Evolutionary conservation across 768 basidiomycete genomes (phyloP), one percentile per base, ranked within the genome.

Genomic region (Suillus spraguei): DNA sequence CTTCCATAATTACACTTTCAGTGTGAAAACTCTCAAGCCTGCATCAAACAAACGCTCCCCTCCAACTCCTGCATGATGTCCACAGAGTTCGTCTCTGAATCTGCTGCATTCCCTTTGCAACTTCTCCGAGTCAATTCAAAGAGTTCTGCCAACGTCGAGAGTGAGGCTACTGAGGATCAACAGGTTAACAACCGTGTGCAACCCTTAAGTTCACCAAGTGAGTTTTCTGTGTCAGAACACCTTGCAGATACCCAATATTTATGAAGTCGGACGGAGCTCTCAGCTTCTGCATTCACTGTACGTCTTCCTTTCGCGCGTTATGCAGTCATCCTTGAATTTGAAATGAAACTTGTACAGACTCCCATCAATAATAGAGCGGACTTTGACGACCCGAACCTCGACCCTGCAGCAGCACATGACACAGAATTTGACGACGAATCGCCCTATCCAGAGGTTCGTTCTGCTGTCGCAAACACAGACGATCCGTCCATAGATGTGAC

Each of bases 361-460:
- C 46, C 38, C 38, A 69, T 66, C 33, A 24, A 22, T 59, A 55
- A 38, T 58, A 60, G 33, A 28, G 60, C 71, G 1, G 54, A 50
- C 10, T 66, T 71, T 4, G 64, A 71, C 54, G 74, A 75, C 33
- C 74, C 74, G 1, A 75, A 75, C 49, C 63, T 73, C 39, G 70
- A 73, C 59, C 53, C 64, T n/a, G 49, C 38, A n/a, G n/a, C n/a
- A n/a, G n/a, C n/a, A 36, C 59, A n/a, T 9, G 35, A 38, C 4
- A 4, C 22, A 28, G 66, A 68, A 9, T 66, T 68, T 38, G 85
- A 87, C 75, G 85, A 89, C 65, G 88, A 89, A 70, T 88, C 87
- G 1, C 87, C 88, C 6, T 90, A 90, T 69, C 85, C 87, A n/a
- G 88, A 90, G 67, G 88, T 89, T 32, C 83, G 87, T 35, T 85